Percentiles rank a stretch among this genome's conserved stretches.
Conservation (phyloP, 306 rosid species). For the Fagus crenata region DNA sequence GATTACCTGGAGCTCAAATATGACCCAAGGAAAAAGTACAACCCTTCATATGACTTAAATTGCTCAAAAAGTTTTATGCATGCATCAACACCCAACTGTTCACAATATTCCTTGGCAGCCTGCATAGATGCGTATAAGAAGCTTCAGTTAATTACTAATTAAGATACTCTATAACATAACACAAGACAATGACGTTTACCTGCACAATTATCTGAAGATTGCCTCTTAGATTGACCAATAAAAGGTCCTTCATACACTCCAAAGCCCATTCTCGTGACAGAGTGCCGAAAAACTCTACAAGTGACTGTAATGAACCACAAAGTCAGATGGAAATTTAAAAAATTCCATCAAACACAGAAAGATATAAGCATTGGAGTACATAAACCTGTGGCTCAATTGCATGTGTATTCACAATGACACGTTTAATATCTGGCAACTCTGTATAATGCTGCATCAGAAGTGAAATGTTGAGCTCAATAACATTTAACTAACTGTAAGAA, state of each 20-base stretch:
- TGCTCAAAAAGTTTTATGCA: constrained; percentile 98
- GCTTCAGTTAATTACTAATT: constrained; percentile 28
- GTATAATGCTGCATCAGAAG: constrained; percentile 84
- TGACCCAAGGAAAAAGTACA: constrained; percentile 96
- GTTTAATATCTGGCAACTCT: constrained; percentile 96
- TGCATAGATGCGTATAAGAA: constrained; percentile 35
- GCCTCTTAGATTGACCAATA: constrained; percentile 94
- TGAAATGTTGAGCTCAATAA: constrained; percentile 26
- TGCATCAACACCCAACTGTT: constrained; percentile 87
- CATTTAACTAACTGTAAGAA: constrained; percentile 13
- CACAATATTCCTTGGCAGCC: constrained; percentile 98
- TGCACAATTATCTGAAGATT: constrained; percentile 98
- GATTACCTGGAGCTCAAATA: constrained; percentile 93
- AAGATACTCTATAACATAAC: constrained; percentile 7
- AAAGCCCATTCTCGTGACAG: constrained; percentile 93
- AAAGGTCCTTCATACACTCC: constrained; percentile 99
- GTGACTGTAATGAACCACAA: constrained; percentile 60
- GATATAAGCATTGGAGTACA: constrained; percentile 31
- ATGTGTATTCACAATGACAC: constrained; percentile 96
- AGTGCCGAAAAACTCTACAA: constrained; percentile 95
- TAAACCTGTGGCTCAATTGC: constrained; percentile 98
- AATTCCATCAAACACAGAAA: constrained; percentile 13
- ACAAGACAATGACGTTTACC: constrained; percentile 39
- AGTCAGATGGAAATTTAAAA: constrained; percentile 20
- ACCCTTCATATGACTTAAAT: constrained; percentile 93